These are phyloP conservation scores for Davidsoniella virescens DNA, from an alignment of 2,329 filamentous ascomycete species.

Conservation along the genomic window DNA sequence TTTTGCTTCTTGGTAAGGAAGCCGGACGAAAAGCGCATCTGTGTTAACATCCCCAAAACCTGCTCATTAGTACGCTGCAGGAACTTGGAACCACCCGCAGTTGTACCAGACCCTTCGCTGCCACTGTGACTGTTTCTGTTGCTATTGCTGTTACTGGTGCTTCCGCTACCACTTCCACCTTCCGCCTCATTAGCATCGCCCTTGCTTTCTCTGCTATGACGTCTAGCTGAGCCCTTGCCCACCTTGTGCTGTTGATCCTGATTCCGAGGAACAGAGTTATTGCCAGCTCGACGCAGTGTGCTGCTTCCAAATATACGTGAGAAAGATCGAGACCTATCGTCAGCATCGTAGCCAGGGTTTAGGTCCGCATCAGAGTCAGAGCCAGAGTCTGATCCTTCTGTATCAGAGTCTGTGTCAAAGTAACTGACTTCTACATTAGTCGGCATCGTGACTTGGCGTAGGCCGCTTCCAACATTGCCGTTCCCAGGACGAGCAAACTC, in stretches of 20 bases:
- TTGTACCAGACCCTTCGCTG: neutral
- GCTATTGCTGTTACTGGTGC: neutral
- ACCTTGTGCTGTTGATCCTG: neutral
- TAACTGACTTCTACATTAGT: conserved; percentile 6
- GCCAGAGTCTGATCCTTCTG: conserved; percentile 8
- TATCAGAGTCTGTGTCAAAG: conserved; percentile 8
- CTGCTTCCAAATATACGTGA: conserved; percentile 6
- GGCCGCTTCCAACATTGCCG: neutral
- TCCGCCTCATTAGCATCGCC: neutral
- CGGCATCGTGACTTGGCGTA: neutral
- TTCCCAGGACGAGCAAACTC: neutral
- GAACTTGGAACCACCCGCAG: neutral
- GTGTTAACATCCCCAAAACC: conserved; percentile 6
- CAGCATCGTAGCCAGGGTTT: neutral
- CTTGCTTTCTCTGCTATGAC: neutral
- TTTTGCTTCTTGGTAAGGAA: conserved; percentile 13
- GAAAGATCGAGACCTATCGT: conserved; percentile 3
- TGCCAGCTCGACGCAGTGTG: conserved; percentile 1
- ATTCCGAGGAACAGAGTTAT: neutral
- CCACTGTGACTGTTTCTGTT: neutral
- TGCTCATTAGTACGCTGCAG: conserved; percentile 7
- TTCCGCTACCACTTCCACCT: neutral
- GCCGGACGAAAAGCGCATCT: conserved; percentile 6
- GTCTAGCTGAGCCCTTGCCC: neutral
- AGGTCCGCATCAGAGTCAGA: neutral